phyloP scores from a whole-genome alignment of 106 monocot species.

The Phalaenopsis equestris region DNA sequence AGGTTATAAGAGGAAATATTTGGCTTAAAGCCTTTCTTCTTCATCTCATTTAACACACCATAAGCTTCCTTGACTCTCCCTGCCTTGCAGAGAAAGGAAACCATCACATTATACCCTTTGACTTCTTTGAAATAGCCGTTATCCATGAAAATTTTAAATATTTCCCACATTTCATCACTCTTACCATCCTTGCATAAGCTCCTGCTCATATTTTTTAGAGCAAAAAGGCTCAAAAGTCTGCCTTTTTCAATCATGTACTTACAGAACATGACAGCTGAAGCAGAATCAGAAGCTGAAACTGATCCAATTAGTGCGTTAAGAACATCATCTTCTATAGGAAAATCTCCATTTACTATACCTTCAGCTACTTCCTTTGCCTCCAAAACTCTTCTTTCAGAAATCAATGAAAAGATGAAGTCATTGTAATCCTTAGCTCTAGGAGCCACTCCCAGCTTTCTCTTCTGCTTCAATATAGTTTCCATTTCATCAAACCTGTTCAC shows the following conservation, averaged over 20 bases:
- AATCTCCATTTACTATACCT: slow-evolving; percentile 66
- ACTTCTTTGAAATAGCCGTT: slow-evolving; percentile 40
- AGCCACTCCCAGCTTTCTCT: slow-evolving; percentile 88
- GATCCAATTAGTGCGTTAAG: slow-evolving; percentile 63
- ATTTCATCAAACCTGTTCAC: slow-evolving; percentile 39
- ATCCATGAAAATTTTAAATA: slow-evolving; percentile 38
- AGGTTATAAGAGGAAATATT: slow-evolving; percentile 61
- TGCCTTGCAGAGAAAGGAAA: slow-evolving; percentile 60
- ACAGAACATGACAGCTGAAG: slow-evolving; percentile 43
- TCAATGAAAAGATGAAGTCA: slow-evolving; percentile 44
- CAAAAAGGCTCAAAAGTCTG: slow-evolving; percentile 31
- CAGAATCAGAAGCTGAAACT: slow-evolving; percentile 38
- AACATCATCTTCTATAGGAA: slow-evolving; percentile 57
- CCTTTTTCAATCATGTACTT: slow-evolving; percentile 51
- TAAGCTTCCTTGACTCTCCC: slow-evolving; percentile 79
- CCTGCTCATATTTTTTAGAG: slow-evolving; percentile 36
- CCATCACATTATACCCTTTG: slow-evolving; percentile 40
- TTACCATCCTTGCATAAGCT: slow-evolving; percentile 48
- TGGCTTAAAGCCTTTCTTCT: slow-evolving; percentile 45
- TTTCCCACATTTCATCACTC: slow-evolving; percentile 43
- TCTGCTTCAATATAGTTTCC: slow-evolving; percentile 65
- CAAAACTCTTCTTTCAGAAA: slow-evolving; percentile 35
- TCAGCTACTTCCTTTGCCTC: slow-evolving; percentile 61
- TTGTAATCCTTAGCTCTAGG: slow-evolving; percentile 66
- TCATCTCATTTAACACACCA: slow-evolving; percentile 75